Evolutionary conservation across 192 early-diverging fungal species (phyloP), one percentile per base, ranked within the genome.

Genomic region (Coemansia brasiliensis): DNA sequence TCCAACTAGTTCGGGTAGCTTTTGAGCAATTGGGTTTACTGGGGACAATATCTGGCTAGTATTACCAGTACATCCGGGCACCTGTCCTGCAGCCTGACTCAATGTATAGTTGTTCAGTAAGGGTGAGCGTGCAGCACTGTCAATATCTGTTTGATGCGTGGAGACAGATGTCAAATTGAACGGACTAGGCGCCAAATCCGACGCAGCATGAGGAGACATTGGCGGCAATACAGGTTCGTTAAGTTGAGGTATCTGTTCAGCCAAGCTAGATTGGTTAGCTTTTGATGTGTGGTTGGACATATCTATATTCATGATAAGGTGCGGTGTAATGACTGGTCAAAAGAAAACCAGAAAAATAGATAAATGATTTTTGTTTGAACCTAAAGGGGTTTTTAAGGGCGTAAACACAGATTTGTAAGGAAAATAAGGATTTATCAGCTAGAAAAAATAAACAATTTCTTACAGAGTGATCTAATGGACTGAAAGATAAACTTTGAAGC

Each of bases 1-100:
- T n/a, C 40, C 45, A 16, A 25, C 18, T 24, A 68, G 45, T 40
- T 39, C 54, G 25, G 50, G 64, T 32, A 54, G 22, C 22, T 37
- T 51, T n/a, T 39, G 65, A 29, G 32, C 32, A 5, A 35, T 9
- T 9, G 32, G 6, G 10, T 35, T 7, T 2, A 35, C 32, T 35
- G 32, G 32, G 10, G 32, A 2, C 32, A 35, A 7, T 10, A 35
- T 35, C 32, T 35, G 32, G 32, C 32, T 35, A 35, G 32, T 35
- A 35, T 35, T 35, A 35, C 32, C 32, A 10, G 32, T 35, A 7
- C 32, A 35, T 35, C 32, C 32, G 7, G 32, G 32, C 6, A 35
- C 32, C 32, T 2, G 32, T 10, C 2, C 32, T 35, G 32, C 10
- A 9, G 32, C 32, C 32, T 51, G 49, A n/a, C 49, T 24, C 15